phyloP scores from a whole-genome alignment of 495 filamentous ascomycete species.

The Evansstolkia leycettana region DNA sequence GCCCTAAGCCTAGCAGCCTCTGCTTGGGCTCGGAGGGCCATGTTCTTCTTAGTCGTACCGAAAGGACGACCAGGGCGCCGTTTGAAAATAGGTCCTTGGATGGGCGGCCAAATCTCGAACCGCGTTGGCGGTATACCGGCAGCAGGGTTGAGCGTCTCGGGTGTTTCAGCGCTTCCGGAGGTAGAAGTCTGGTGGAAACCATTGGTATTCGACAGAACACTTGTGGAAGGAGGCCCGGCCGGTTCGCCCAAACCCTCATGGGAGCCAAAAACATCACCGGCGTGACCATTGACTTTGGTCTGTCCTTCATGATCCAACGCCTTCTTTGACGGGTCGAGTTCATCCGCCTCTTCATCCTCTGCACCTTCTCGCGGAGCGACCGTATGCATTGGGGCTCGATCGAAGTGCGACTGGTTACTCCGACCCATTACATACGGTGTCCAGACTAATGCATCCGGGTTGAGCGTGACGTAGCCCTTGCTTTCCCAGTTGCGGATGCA shows the following conservation, averaged over 20 bases:
- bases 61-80: constrained; percentile 37
- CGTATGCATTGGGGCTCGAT: constrained; percentile 71
- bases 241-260: constrained; percentile 12
- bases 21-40: not conserved
- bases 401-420: constrained; percentile 70
- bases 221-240: constrained; percentile 29
- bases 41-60: constrained; percentile 7
- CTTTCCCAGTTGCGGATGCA: constrained; percentile 78
- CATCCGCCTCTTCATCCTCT: constrained; percentile 45
- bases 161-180: constrained; percentile 4
- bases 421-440: constrained; percentile 96
- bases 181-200: constrained; percentile 14
- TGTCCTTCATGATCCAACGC: constrained; percentile 18
- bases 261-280: constrained; percentile 4
- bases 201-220: constrained; percentile 18
- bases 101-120: constrained; percentile 76
- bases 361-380: constrained; percentile 68
- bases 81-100: constrained; percentile 41
- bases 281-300: constrained; percentile 5
- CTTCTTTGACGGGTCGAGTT: constrained; percentile 18
- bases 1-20: too few relatives aligned
- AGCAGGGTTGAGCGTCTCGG: constrained; percentile 15
- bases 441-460: constrained; percentile 75
- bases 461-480: constrained; percentile 77
- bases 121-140: constrained; percentile 58